Evolutionary conservation across 495 filamentous ascomycete species (phyloP).

Genomic region (Penicillium soppii): DNA sequence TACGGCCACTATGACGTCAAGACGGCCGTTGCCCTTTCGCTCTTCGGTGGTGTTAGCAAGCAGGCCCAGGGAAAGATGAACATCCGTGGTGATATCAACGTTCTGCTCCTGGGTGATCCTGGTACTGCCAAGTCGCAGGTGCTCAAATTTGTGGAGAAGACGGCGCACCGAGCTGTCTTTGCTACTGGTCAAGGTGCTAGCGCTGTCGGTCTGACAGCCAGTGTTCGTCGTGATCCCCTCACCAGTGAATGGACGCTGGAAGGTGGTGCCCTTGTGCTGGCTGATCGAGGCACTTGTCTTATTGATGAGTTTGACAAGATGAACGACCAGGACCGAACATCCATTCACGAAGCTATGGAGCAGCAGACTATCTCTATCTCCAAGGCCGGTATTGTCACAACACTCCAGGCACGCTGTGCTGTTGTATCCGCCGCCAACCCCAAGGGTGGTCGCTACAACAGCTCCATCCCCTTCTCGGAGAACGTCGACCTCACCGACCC

Average conservation of each 20-base stretch:
- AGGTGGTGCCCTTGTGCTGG: slow-evolving; percentile 92
- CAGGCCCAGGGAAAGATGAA: slow-evolving; percentile 80
- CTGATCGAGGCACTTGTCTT: slow-evolving; percentile 91
- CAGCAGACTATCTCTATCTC: slow-evolving; percentile 99
- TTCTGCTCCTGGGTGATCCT: slow-evolving; percentile 94
- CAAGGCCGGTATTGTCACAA: slow-evolving; percentile 98
- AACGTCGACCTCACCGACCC: slow-evolving; percentile 98
- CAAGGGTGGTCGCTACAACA: slow-evolving; percentile 94
- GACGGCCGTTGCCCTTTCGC: slow-evolving; percentile 88
- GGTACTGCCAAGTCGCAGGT: slow-evolving; percentile 99
- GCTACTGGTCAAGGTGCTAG: slow-evolving; percentile 97
- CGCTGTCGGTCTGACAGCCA: slow-evolving; percentile 97
- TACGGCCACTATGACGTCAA: slow-evolving; percentile 98
- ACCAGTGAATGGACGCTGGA: slow-evolving; percentile 98
- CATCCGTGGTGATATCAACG: slow-evolving; percentile 97
- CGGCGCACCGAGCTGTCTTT: slow-evolving; percentile 95
- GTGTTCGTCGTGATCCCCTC: slow-evolving; percentile 91
- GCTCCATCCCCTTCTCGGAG: slow-evolving; percentile 87
- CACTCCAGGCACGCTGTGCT: slow-evolving; percentile 94
- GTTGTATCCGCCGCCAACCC: slow-evolving; percentile 98
- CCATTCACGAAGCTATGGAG: slow-evolving; percentile 99
- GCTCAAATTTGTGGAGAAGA: slow-evolving; percentile 97
- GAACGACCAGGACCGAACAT: slow-evolving; percentile 98
- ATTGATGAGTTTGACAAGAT: slow-evolving; percentile 99
- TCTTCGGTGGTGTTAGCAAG: slow-evolving; percentile 96